A percentile compares a stretch with the other conserved stretches of the same genome.
These are phyloP conservation scores for Penicillium chermesinum DNA, from an alignment of 495 filamentous ascomycete species.

Conservation along the genomic window DNA sequence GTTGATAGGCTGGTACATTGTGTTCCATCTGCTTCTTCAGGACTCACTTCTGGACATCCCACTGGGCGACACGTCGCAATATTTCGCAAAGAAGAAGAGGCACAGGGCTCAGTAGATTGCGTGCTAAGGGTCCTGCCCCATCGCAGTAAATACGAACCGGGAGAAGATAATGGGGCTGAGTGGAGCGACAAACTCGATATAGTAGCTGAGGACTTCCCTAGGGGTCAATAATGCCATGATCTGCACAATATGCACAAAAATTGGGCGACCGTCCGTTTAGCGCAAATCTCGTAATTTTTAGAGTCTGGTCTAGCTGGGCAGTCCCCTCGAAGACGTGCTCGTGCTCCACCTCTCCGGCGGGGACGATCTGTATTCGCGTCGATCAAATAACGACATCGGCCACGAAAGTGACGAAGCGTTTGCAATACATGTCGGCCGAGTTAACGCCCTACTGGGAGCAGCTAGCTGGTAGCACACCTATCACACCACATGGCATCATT, in stretches of 20 bases:
- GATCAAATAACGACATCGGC: conserved; percentile 17
- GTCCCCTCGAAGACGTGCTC: too few species aligned
- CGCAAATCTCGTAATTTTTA: too few species aligned
- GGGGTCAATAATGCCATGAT: neutral
- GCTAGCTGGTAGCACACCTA: conserved; percentile 7
- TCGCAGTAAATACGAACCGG: neutral
- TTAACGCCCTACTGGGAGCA: neutral
- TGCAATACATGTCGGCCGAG: conserved; percentile 5
- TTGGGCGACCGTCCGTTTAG: too few species aligned
- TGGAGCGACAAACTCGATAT: neutral
- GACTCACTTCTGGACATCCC: conserved; percentile 39
- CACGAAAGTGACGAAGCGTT: conserved; percentile 11
- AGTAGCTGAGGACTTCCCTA: neutral
- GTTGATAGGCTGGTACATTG: conserved; percentile 46
- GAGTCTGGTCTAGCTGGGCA: too few species aligned
- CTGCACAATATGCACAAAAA: too few species aligned
- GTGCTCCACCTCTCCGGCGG: neutral
- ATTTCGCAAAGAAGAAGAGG: conserved; percentile 30
- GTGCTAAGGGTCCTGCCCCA: neutral
- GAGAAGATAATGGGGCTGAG: neutral
- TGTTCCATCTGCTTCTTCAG: conserved; percentile 42
- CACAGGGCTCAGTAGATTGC: conserved; percentile 9
- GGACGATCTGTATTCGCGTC: neutral
- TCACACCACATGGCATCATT: conserved; percentile 8
- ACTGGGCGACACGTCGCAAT: conserved; percentile 42